Percentiles rank a stretch among this genome's conserved stretches.
Evolutionary conservation across 108 stramenopile species (phyloP).

Genomic region (Cyclotella distinguenda): DNA sequence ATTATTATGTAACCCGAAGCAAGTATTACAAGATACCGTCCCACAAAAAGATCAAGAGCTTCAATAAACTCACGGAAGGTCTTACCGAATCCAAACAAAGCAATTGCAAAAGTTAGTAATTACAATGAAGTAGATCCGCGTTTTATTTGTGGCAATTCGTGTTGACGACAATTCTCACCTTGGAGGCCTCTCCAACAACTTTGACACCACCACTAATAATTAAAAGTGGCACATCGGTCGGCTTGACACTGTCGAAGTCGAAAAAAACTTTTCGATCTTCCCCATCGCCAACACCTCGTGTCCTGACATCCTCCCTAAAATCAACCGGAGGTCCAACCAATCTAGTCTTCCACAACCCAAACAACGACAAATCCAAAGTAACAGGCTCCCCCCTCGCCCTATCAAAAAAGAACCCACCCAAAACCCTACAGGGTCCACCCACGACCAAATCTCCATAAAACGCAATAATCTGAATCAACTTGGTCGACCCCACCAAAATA

Average conservation of each 20-base stretch:
- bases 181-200: conserved; percentile 64
- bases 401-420: conserved; percentile 86
- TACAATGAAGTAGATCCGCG: background rate
- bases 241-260: conserved; percentile 52
- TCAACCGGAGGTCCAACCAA: conserved; percentile 74
- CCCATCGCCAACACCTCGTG: conserved; percentile 13
- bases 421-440: conserved; percentile 64
- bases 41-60: conserved; percentile 85
- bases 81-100: conserved; percentile 1
- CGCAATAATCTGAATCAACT: conserved; percentile 82
- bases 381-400: conserved; percentile 85
- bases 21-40: conserved; percentile 80
- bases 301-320: conserved; percentile 41
- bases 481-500: conserved; percentile 91
- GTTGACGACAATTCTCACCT: conserved; percentile 42
- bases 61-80: conserved; percentile 71
- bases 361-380: conserved; percentile 73
- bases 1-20: conserved; percentile 84
- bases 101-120: background rate
- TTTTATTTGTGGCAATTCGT: background rate
- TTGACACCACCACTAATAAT: conserved; percentile 67
- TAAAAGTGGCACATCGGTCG: conserved; percentile 46
- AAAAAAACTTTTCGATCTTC: conserved; percentile 24
- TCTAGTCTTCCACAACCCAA: conserved; percentile 79
- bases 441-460: conserved; percentile 84